Conservation (phyloP, 768 basidiomycete species). For the Mycena maculata region DNA sequence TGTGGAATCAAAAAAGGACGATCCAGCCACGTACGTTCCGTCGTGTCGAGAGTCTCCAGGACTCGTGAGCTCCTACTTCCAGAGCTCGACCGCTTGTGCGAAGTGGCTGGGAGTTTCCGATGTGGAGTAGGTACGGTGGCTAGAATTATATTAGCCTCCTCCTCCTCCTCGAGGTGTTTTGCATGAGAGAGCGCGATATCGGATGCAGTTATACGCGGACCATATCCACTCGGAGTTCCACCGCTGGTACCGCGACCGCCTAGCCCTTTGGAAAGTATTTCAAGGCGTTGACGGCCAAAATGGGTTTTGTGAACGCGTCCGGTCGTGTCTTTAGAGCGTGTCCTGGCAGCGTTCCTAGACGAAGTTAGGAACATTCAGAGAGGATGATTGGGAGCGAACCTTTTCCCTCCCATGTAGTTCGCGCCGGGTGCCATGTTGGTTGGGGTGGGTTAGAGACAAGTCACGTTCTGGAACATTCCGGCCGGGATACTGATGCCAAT, state of each 20-base stretch:
- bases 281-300: constrained; percentile 70
- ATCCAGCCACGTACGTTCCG: constrained; percentile 54
- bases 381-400: constrained; percentile 56
- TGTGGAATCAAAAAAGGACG: background rate
- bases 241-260: constrained; percentile 22
- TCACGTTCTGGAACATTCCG: no score
- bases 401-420: constrained; percentile 83
- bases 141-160: background rate
- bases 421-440: constrained; percentile 55
- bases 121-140: background rate
- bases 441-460: no score
- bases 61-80: constrained; percentile 48
- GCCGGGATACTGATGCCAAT: no score
- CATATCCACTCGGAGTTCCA: constrained; percentile 21
- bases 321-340: constrained; percentile 66
- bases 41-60: constrained; percentile 54
- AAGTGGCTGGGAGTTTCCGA: constrained; percentile 2
- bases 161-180: constrained; percentile 13
- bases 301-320: constrained; percentile 67
- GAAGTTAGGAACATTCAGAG: background rate
- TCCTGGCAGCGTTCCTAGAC: constrained; percentile 67
- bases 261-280: constrained; percentile 60
- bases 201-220: constrained; percentile 20
- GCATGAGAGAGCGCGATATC: constrained; percentile 41
- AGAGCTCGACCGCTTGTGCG: constrained; percentile 38